Conservation (phyloP, 768 basidiomycete species). For the Lepiota subincarnata region DNA sequence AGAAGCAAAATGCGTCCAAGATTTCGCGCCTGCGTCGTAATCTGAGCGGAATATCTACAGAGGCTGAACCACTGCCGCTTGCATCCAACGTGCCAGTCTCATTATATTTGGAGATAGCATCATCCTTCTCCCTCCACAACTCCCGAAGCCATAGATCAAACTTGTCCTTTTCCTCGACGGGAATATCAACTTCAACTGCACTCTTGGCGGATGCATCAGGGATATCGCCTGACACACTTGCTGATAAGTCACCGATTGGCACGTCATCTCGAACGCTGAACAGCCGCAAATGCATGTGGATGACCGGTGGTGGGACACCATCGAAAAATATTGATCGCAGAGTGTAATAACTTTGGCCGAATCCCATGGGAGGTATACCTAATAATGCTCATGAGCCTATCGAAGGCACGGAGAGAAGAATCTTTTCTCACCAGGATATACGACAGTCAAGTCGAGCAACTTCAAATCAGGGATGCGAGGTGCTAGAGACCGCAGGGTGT, state of each 20-base stretch:
- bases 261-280: slow-evolving; percentile 65
- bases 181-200: slow-evolving; percentile 43
- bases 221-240: slow-evolving; percentile 25
- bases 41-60: slow-evolving; percentile 55
- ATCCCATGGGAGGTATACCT: slow-evolving; percentile 77
- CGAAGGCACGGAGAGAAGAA: slow-evolving; percentile 1
- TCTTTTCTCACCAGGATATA: slow-evolving; percentile 73
- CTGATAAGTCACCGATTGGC: slow-evolving; percentile 62
- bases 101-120: slow-evolving; percentile 63
- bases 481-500: slow-evolving; percentile 75
- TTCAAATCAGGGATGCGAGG: slow-evolving; percentile 74
- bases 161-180: slow-evolving; percentile 49
- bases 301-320: slow-evolving; percentile 73
- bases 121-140: slow-evolving; percentile 86
- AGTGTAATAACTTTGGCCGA: slow-evolving; percentile 88
- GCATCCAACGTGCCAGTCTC: slow-evolving; percentile 43
- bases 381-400: slow-evolving; percentile 11
- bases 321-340: slow-evolving; percentile 84
- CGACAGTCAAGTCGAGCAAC: slow-evolving; percentile 86
- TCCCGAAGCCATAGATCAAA: slow-evolving; percentile 85
- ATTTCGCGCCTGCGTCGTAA: slow-evolving; percentile 52
- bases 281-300: slow-evolving; percentile 85
- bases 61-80: slow-evolving; percentile 18
- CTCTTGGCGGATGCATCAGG: slow-evolving; percentile 24
- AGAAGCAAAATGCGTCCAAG: slow-evolving; percentile 67